Evolutionary conservation across 257 asterid species (phyloP), one percentile per base, ranked within the genome.

Genomic region (Coffea canephora): DNA sequence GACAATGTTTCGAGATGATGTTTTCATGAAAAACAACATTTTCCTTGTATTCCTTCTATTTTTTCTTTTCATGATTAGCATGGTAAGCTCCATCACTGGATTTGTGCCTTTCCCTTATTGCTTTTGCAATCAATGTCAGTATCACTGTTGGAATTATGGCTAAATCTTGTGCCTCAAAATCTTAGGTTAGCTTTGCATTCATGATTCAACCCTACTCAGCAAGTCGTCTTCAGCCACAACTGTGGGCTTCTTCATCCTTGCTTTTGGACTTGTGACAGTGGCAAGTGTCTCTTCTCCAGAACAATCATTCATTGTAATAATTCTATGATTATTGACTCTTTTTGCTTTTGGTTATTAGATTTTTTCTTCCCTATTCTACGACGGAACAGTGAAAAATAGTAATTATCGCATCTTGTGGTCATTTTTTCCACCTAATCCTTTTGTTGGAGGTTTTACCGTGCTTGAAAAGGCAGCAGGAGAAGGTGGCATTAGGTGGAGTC

Each of bases 391-490:
- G 74, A 81, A 77, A 72, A 18, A 39, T 1, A 39, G 18, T 7
- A 49, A n/a, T 19, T 72, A 78, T 69, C 75, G 77, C 41, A 36
- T 49, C 46, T 18, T 87, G 14, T 87, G 86, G 85, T 87, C 90
- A 54, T 45, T 87, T 19, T 85, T 87, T 54, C 89, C 90, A 15
- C 86, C 88, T 39, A 83, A 83, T 83, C 87, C 84, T 27, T 83
- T 87, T 57, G 14, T 75, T 7, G 80, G 81, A 52, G 89, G 79
- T 25, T 83, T 87, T 19, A 0, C 0, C 13, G 19, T 39, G 59
- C 80, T 87, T 54, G 0, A 43, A n/a, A 3, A 0, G 8, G 71
- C 71, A 34, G 57, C 78, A 27, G 12, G 16, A 0, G 2, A 50
- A 1, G 74, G 64, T 2, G 77, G 84, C 65, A 74, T 87, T 59